These are phyloP conservation scores for Beauveria bassiana DNA, from an alignment of 2,329 filamentous ascomycete species.

Conservation along the genomic window DNA sequence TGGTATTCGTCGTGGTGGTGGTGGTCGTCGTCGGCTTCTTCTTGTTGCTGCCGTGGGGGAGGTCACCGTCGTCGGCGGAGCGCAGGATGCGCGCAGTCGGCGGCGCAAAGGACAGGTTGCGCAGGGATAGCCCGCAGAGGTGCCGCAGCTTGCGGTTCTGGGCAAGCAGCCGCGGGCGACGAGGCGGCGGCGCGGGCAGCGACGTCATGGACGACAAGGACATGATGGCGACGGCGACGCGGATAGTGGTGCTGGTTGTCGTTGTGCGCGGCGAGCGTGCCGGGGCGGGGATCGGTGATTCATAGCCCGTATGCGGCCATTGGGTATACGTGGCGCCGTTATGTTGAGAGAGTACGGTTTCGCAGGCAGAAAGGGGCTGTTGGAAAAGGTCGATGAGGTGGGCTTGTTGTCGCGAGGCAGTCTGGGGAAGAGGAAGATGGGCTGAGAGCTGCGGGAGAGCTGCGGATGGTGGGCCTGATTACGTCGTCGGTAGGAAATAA, in stretches of 20 bases:
- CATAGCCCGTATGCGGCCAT: conserved; percentile 9
- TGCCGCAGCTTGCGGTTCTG: conserved; percentile 87
- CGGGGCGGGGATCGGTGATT: not conserved
- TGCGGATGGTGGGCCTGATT: not conserved
- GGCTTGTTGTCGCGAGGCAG: not conserved
- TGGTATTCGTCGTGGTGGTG: no score
- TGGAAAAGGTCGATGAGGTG: not conserved
- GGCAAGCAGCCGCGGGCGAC: conserved; percentile 46
- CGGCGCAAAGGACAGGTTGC: conserved; percentile 68
- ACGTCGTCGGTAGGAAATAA: not conserved
- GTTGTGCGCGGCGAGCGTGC: not conserved
- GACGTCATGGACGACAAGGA: conserved; percentile 13
- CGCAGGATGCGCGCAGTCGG: conserved; percentile 39
- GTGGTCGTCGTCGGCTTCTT: conserved; percentile 33
- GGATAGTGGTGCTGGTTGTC: not conserved
- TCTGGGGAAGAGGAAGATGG: not conserved
- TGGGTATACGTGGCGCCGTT: not conserved
- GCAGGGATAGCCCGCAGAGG: conserved; percentile 76
- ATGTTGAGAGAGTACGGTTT: not conserved
- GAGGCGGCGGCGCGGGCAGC: conserved; percentile 26
- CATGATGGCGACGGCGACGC: conserved; percentile 18
- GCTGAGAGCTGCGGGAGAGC: not conserved
- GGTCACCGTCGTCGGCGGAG: conserved; percentile 71
- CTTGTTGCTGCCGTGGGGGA: conserved; percentile 33
- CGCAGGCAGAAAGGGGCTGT: not conserved